These are phyloP conservation scores for Chytriomyces confervae DNA, from an alignment of 192 early-diverging fungal species.

Conservation along the genomic window DNA sequence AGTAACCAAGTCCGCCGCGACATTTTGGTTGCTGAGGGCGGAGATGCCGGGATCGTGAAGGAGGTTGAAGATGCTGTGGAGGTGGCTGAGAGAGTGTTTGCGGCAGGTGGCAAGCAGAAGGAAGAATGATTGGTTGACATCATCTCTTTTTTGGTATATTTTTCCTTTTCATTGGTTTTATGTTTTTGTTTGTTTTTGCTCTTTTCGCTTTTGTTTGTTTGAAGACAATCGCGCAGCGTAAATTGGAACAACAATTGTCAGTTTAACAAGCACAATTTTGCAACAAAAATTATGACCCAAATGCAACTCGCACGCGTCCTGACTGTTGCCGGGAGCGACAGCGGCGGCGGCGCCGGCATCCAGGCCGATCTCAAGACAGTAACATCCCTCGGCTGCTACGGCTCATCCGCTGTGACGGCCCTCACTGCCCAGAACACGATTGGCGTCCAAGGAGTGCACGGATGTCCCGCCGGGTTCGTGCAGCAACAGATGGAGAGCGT, in stretches of 20 bases:
- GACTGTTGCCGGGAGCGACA: slow-evolving; percentile 64
- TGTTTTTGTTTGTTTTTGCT: no score
- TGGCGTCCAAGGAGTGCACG: slow-evolving; percentile 62
- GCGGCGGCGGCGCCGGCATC: slow-evolving; percentile 70
- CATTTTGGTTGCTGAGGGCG: background rate
- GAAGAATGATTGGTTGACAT: background rate
- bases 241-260: no score
- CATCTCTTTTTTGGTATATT: no score
- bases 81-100: background rate
- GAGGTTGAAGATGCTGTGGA: slow-evolving; percentile 17
- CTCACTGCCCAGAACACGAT: slow-evolving; percentile 87
- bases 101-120: background rate
- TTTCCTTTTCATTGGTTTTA: no score
- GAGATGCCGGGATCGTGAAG: background rate
- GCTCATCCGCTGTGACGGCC: slow-evolving; percentile 74
- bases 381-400: slow-evolving; percentile 73
- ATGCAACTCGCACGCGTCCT: slow-evolving; percentile 37
- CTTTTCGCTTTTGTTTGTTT: no score
- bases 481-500: slow-evolving; percentile 72
- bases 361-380: slow-evolving; percentile 93
- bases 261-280: background rate
- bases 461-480: slow-evolving; percentile 63
- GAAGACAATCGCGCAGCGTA: no score
- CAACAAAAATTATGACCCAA: background rate
- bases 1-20: background rate